Evolutionary conservation across 2,329 filamentous ascomycete genomes (phyloP), one percentile per base, ranked within the genome.

Genomic region (Malbranchea zuffiana): DNA sequence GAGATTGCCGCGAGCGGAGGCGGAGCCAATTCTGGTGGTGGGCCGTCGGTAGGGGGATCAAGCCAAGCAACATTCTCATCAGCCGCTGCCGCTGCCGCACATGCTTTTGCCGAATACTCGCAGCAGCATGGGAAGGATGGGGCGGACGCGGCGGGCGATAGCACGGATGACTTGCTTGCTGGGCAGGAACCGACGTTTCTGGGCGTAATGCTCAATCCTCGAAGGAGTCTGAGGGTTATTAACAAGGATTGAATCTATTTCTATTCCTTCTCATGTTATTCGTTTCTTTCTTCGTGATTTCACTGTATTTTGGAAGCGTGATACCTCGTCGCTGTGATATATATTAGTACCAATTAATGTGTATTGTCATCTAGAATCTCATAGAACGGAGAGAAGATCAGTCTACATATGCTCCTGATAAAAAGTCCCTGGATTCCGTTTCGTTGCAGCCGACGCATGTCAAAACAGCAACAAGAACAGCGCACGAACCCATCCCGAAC

Each of bases 151-250:
- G 59, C 58, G 5, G 59, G 53, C n/a, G 70, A 66, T 43, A 67
- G 66, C 40, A 63, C 59, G 25, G 74, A 77, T 39, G 74, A 79
- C 48, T 50, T 82, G 44, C 50, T 80, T 11, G 66, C 63, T 3
- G 74, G 72, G 0, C 68, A 77, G 42, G 77, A 83, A 54, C 80
- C 80, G 42, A 80, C 71, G 40, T 85, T 83, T 59, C 75, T 81
- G 55, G 80, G 70, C 33, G 76, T 82, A 18, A 59, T 82, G 49
- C 56, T 83, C 57, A 78, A 78, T 43, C 79, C 79, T 15, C 66
- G 78, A 50, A 63, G 79, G 50, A 82, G 77, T 49, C 59, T 83
- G 60, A 65, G 77, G 50, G 78, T 83, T 23, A 76, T 82, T 15
- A 83, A 83, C 54, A 49, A 63, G 48, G 67, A 69, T 50, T 71